Percentiles rank a stretch among this genome's conserved stretches.
phyloP scores from a whole-genome alignment of 768 basidiomycete genomes.

The Clathrus columnatus region DNA sequence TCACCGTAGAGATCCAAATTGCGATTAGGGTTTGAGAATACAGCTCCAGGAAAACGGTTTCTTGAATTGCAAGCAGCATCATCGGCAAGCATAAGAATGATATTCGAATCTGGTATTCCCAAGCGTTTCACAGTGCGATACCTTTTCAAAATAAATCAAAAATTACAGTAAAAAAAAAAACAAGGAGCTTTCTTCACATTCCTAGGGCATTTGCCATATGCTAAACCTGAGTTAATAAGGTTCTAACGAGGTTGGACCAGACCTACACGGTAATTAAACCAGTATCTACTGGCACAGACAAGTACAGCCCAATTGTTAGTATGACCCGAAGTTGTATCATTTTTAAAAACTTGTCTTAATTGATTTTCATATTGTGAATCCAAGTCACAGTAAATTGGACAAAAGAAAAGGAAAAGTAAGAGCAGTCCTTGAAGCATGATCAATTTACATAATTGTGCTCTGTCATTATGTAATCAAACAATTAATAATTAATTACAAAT shows the following conservation, averaged over 20 bases:
- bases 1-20: slow-evolving; percentile 89
- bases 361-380: not conserved
- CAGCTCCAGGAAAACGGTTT: slow-evolving; percentile 85
- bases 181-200: slow-evolving; percentile 52
- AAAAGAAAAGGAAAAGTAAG: not conserved
- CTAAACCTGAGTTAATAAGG: slow-evolving; percentile 33
- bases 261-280: slow-evolving; percentile 96
- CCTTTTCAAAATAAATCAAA: slow-evolving; percentile 35
- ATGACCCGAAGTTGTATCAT: slow-evolving; percentile 32
- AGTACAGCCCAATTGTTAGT: slow-evolving; percentile 99
- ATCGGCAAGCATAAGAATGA: slow-evolving; percentile 98
- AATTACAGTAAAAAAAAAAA: not conserved
- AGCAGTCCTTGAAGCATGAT: not conserved
- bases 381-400: not conserved
- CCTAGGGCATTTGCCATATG: slow-evolving; percentile 98
- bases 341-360: slow-evolving; percentile 12
- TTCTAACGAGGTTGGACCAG: not conserved
- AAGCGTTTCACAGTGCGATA: slow-evolving; percentile 97
- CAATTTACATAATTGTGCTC: too few species aligned
- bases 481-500: too few species aligned
- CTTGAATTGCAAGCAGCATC: slow-evolving; percentile 90
- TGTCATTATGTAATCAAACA: too few species aligned
- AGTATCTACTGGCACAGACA: slow-evolving; percentile 88
- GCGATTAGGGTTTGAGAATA: slow-evolving; percentile 81
- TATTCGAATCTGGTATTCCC: slow-evolving; percentile 97